A percentile compares a stretch with the other conserved stretches of the same genome.
These are phyloP conservation scores for Monocercomonoides exilis DNA, from an alignment of 78 protist species.

Conservation along the genomic window DNA sequence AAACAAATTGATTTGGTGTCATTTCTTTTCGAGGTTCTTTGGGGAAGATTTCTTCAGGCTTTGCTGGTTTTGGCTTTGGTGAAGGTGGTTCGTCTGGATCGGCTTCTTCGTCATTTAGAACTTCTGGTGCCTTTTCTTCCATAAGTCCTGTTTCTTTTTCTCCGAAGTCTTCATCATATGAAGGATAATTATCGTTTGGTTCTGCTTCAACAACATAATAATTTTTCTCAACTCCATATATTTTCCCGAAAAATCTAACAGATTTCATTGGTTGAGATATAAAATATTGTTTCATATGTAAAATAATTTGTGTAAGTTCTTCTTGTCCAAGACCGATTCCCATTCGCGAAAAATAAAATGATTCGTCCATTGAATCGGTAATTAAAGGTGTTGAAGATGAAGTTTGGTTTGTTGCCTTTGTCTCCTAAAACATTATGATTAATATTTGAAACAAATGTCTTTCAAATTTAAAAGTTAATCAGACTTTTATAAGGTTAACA, in stretches of 20 bases:
- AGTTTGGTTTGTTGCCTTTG: too few species aligned
- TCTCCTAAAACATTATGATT: too few species aligned
- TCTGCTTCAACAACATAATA: background rate
- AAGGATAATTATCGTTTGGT: too few species aligned
- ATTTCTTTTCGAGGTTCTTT: background rate
- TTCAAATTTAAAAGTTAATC: too few species aligned
- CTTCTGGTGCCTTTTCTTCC: too few species aligned
- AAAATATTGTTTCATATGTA: background rate
- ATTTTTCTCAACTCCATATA: background rate
- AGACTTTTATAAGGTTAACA: too few species aligned
- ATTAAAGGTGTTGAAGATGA: background rate
- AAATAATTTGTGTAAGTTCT: background rate
- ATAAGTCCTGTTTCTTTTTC: too few species aligned
- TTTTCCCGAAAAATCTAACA: background rate
- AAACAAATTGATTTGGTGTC: background rate
- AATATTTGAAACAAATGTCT: too few species aligned
- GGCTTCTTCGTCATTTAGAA: background rate
- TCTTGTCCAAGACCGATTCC: slow-evolving; percentile 1
- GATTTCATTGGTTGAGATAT: background rate
- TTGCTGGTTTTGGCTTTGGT: background rate
- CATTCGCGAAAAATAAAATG: background rate
- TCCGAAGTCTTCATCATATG: too few species aligned
- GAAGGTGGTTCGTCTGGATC: background rate
- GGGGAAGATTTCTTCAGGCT: background rate
- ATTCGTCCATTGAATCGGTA: background rate